Evolutionary conservation across 164 flowering plant species (phyloP).

Genomic region (Stephania yunnanensis): DNA sequence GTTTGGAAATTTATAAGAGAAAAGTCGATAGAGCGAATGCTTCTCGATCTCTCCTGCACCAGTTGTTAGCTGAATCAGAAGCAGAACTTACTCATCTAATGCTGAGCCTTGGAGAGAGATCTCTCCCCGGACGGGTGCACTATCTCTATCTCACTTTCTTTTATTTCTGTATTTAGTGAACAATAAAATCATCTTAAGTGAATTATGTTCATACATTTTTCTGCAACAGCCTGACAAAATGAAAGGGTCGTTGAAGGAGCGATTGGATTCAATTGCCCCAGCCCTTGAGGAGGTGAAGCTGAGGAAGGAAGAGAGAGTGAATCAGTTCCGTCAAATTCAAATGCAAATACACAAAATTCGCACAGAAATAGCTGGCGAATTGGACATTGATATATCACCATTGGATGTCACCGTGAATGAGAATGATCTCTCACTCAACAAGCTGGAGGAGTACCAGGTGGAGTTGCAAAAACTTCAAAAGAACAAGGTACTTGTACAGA

Average conservation of each 20-base stretch:
- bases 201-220: background rate
- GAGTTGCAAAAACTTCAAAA: slow-evolving; percentile 70
- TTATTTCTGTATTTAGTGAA: too few relatives aligned
- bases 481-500: slow-evolving; percentile 53
- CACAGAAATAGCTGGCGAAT: slow-evolving; percentile 67
- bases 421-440: slow-evolving; percentile 79
- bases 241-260: slow-evolving; percentile 70
- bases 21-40: slow-evolving; percentile 78
- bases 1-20: slow-evolving; percentile 70
- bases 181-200: too few relatives aligned
- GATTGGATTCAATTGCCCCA: slow-evolving; percentile 72
- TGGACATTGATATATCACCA: slow-evolving; percentile 35
- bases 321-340: slow-evolving; percentile 61
- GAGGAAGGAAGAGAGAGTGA: slow-evolving; percentile 67
- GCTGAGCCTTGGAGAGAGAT: slow-evolving; percentile 72
- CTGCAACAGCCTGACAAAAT: slow-evolving; percentile 60
- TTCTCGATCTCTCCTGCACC: slow-evolving; percentile 79
- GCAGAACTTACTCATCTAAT: slow-evolving; percentile 81
- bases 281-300: slow-evolving; percentile 65
- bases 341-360: slow-evolving; percentile 65
- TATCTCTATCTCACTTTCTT: background rate
- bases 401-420: slow-evolving; percentile 41
- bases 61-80: slow-evolving; percentile 71
- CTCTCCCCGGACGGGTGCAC: slow-evolving; percentile 66
- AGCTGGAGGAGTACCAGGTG: slow-evolving; percentile 66